Percentiles rank a stretch among this genome's conserved stretches.
Evolutionary conservation across 768 basidiomycete species (phyloP).

Genomic region (Russula foetens): DNA sequence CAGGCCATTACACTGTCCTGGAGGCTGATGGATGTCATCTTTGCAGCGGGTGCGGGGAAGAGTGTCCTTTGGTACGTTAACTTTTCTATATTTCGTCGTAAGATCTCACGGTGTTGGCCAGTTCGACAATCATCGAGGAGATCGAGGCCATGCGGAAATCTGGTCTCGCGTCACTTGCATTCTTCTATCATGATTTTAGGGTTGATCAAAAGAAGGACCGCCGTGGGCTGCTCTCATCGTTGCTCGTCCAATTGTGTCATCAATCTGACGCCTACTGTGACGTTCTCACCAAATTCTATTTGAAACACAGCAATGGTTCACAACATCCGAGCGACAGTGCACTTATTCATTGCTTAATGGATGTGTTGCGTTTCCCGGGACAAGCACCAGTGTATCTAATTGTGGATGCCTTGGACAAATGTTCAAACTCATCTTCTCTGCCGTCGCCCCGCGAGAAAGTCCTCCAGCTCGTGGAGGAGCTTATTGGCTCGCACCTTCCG

Average conservation of each 20-base stretch:
- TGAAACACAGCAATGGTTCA: neutral
- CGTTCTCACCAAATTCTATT: neutral
- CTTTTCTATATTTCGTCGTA: neutral
- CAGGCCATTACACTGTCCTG: neutral
- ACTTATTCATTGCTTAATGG: neutral
- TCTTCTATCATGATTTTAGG: neutral
- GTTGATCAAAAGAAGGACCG: neutral
- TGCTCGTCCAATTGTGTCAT: neutral
- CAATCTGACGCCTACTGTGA: neutral
- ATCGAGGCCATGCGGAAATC: neutral
- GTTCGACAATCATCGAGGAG: neutral
- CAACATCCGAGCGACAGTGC: neutral
- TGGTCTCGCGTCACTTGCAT: neutral
- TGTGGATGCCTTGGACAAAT: neutral
- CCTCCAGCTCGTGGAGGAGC: neutral
- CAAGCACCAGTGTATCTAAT: neutral
- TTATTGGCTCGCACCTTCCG: neutral
- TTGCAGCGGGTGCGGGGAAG: neutral
- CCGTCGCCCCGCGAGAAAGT: neutral
- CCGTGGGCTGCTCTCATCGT: neutral
- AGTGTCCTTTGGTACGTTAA: neutral
- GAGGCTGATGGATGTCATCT: neutral
- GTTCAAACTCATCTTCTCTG: neutral
- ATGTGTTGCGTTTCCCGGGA: neutral
- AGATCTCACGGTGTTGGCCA: neutral